These are phyloP conservation scores for Mycena metata DNA, from an alignment of 768 basidiomycete genomes.

Conservation along the genomic window DNA sequence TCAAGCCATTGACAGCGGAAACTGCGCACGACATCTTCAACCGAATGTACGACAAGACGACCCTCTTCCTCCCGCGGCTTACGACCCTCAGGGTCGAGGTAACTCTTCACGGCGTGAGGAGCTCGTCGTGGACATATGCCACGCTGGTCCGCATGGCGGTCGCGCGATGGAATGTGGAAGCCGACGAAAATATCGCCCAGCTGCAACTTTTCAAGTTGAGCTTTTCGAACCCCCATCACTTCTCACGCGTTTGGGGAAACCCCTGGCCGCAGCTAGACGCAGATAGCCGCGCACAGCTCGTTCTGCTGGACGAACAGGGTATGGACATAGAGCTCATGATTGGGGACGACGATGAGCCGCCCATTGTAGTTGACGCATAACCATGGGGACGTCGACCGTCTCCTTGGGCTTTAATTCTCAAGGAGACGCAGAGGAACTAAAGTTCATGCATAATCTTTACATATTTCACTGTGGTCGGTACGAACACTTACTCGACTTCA, in stretches of 20 bases:
- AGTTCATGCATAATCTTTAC: too few relatives aligned
- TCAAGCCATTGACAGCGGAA: neutral
- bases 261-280: neutral
- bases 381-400: too few relatives aligned
- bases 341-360: too few relatives aligned
- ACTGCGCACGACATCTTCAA: constrained; percentile 11
- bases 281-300: neutral
- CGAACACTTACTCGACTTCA: too few relatives aligned
- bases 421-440: too few relatives aligned
- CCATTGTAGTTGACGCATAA: too few relatives aligned
- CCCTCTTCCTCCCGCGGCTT: constrained; percentile 18
- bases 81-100: constrained; percentile 12
- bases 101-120: neutral
- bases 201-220: constrained; percentile 8
- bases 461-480: too few relatives aligned
- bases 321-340: constrained; percentile 2
- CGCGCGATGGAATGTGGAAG: constrained; percentile 6
- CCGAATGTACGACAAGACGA: constrained; percentile 1
- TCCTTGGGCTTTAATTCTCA: too few relatives aligned
- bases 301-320: neutral
- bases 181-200: constrained; percentile 2
- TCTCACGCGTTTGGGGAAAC: neutral
- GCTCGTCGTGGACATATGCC: constrained; percentile 8
- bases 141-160: constrained; percentile 7
- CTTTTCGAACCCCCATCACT: neutral